These are phyloP conservation scores for Avicennia marina DNA, from an alignment of 257 asterid species.

Conservation along the genomic window DNA sequence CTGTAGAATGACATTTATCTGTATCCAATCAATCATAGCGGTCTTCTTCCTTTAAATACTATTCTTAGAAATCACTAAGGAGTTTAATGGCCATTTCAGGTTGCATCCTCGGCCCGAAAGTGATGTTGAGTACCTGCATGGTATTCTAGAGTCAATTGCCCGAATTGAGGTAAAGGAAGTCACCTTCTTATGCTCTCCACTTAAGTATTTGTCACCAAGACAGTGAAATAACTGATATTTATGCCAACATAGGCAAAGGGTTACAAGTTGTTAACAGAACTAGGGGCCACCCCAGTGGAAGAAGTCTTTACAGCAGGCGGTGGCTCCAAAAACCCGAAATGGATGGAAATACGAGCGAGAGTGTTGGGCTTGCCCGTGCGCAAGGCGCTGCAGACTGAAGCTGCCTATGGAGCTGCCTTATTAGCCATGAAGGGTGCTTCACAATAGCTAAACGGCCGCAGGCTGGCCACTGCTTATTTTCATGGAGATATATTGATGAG, in stretches of 20 bases:
- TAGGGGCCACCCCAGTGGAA: constrained; percentile 91
- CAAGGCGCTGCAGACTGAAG: constrained; percentile 77
- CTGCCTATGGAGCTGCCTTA: constrained; percentile 94
- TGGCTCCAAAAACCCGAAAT: constrained; percentile 73
- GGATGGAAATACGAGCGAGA: constrained; percentile 78
- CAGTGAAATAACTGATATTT: background rate
- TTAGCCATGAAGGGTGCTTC: constrained; percentile 65
- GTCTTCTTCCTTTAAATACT: too few relatives aligned
- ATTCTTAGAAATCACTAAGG: too few relatives aligned
- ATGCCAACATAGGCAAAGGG: constrained; percentile 79
- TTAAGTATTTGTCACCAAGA: too few relatives aligned
- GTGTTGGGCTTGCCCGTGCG: constrained; percentile 73
- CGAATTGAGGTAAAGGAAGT: constrained; percentile 66
- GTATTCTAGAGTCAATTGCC: constrained; percentile 88
- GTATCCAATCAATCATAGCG: too few relatives aligned
- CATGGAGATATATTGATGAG: too few relatives aligned
- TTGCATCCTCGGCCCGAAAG: constrained; percentile 78
- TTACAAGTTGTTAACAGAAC: constrained; percentile 59
- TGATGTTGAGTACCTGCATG: constrained; percentile 76
- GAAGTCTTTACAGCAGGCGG: constrained; percentile 90
- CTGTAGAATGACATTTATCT: too few relatives aligned
- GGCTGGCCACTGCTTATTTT: too few relatives aligned
- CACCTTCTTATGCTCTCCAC: background rate
- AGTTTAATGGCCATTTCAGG: constrained; percentile 41
- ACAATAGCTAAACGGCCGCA: too few relatives aligned